phyloP scores from a whole-genome alignment of 2,329 filamentous ascomycete genomes.

The Blumeriella jaapii region DNA sequence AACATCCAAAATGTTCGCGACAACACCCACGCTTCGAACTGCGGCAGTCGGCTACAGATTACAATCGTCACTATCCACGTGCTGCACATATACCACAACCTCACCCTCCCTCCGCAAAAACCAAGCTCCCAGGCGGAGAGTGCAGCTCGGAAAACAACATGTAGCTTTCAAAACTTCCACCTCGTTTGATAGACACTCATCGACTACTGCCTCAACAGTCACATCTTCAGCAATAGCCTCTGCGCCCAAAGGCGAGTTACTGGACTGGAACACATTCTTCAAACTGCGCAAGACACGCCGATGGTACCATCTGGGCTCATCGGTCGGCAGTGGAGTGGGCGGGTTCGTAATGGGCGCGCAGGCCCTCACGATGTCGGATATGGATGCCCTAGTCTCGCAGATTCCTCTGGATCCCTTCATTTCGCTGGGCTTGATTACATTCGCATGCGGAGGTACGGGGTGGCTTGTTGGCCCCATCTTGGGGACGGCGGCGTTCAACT shows the following conservation, averaged over 20 bases:
- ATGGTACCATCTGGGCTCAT: conserved; percentile 71
- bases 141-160: conserved; percentile 21
- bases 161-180: conserved; percentile 17
- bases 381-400: conserved; percentile 58
- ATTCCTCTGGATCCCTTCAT: conserved; percentile 82
- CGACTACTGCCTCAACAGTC: conserved; percentile 15
- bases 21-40: conserved; percentile 23
- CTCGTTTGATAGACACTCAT: conserved; percentile 1
- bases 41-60: conserved; percentile 25
- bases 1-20: conserved; percentile 19
- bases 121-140: conserved; percentile 16
- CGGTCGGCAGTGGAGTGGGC: conserved; percentile 50
- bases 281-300: conserved; percentile 76
- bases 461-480: conserved; percentile 82
- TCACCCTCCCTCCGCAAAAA: conserved; percentile 15
- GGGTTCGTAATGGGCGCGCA: conserved; percentile 52
- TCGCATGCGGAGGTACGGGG: conserved; percentile 66
- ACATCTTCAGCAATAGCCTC: conserved; percentile 5
- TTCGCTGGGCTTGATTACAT: conserved; percentile 67
- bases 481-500: conserved; percentile 69
- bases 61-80: conserved; percentile 21
- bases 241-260: conserved; percentile 9
- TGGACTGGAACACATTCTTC: conserved; percentile 91
- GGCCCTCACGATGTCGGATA: conserved; percentile 57
- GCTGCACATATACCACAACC: conserved; percentile 17